A percentile compares a stretch with the other conserved stretches of the same genome.
These are phyloP conservation scores for Aspergillus olivimuriae DNA, from an alignment of 495 filamentous ascomycete genomes.

Conservation along the genomic window DNA sequence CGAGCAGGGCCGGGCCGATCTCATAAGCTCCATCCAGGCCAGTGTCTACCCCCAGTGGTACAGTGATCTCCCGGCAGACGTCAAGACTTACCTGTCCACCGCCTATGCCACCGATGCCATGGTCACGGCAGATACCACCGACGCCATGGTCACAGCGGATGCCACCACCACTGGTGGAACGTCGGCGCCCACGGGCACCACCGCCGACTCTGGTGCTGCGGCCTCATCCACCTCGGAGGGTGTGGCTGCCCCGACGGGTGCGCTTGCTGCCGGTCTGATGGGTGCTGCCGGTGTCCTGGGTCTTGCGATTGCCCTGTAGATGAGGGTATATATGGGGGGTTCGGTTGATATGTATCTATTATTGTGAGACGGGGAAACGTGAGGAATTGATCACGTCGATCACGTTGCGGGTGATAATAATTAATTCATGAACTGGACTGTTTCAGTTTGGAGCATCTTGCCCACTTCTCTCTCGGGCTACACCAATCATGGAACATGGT, in stretches of 20 bases:
- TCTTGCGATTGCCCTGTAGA: constrained; percentile 19
- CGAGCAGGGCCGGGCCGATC: background rate
- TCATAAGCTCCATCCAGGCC: constrained; percentile 8
- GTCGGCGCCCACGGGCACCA: constrained; percentile 14
- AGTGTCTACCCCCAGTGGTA: constrained; percentile 13
- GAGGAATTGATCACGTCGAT: no score
- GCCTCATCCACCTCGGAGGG: constrained; percentile 12
- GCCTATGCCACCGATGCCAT: constrained; percentile 1
- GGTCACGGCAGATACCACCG: constrained; percentile 5
- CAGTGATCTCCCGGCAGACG: constrained; percentile 8
- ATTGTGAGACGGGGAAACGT: no score
- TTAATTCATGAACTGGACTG: no score
- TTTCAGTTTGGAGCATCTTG: no score
- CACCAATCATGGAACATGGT: no score
- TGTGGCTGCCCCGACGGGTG: constrained; percentile 16
- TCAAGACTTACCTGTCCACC: constrained; percentile 14
- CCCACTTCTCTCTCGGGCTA: no score
- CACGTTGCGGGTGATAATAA: no score
- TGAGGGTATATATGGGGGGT: background rate
- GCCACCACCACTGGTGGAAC: constrained; percentile 12
- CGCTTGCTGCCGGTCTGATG: constrained; percentile 15
- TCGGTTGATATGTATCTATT: no score
- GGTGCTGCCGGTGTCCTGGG: constrained; percentile 20
- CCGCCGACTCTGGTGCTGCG: background rate
- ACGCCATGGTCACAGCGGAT: constrained; percentile 1